Evolutionary conservation across 768 basidiomycete genomes (phyloP), one percentile per base, ranked within the genome.

Genomic region (Megacollybia marginata): DNA sequence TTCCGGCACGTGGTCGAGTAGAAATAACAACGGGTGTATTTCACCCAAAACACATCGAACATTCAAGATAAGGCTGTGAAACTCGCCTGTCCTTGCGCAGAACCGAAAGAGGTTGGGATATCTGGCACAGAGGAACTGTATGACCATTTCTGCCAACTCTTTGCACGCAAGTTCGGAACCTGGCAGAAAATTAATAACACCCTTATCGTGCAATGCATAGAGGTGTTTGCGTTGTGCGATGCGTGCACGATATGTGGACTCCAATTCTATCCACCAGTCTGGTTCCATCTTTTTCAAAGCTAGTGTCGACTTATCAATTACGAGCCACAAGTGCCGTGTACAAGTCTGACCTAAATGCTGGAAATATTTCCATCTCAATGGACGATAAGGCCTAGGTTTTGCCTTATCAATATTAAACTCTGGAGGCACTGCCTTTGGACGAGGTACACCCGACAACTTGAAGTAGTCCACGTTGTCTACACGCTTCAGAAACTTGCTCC

Each of bases 181-280:
- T 0, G 78, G 76, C 4, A 76, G 59, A 4, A 65, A 66, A 49
- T 75, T 67, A 15, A 82, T 50, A 9, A 82, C 62, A 2, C 59
- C 56, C 42, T 67, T 68, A 6, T 72, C 73, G 49, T 73, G 68
- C 19, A 62, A 34, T 3, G 55, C 52, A 49, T 72, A 68, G 9
- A 78, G 63, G 23, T 59, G 52, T 51, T 66, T 68, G 33, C 77
- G 65, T 40, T 78, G 71, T 2, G 59, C 53, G 33, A 79, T 65
- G 33, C 74, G 68, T 43, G 67, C 62, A 0, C 62, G 60, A 56
- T 79, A 79, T 0, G 75, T 74, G 5, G 73, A 74, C 53, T 79
- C 76, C 13, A 80, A 66, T 50, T 80, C 78, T n/a, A 80, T 60
- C 75, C 76, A 79, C 61, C 70, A 78, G 53, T 79, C 75, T 4